A percentile compares a stretch with the other conserved stretches of the same genome.
phyloP scores from a whole-genome alignment of 768 basidiomycete genomes.

The Lentinula sp. region DNA sequence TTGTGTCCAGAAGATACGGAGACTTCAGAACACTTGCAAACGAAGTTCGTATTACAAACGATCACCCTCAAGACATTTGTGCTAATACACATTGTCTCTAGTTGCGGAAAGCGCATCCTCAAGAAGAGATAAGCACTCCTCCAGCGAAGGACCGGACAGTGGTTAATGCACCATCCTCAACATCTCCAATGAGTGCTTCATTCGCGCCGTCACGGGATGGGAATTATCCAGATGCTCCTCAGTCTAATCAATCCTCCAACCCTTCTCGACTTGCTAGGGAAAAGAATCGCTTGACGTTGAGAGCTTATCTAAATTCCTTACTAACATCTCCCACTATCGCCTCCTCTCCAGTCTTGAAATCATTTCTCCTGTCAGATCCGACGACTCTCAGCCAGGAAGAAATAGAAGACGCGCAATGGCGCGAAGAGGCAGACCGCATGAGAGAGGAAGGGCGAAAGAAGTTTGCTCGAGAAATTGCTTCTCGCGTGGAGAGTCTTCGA shows the following conservation, averaged over 20 bases:
- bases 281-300: slow-evolving; percentile 91
- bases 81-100: slow-evolving; percentile 23
- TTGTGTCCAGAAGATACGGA: slow-evolving; percentile 89
- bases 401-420: slow-evolving; percentile 63
- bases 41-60: slow-evolving; percentile 46
- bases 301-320: slow-evolving; percentile 85
- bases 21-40: slow-evolving; percentile 87
- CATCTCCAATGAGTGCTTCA: slow-evolving; percentile 18
- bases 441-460: slow-evolving; percentile 82
- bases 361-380: slow-evolving; percentile 78
- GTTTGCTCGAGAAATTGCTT: slow-evolving; percentile 84
- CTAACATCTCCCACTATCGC: slow-evolving; percentile 68
- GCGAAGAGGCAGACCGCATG: slow-evolving; percentile 85
- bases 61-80: neutral
- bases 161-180: slow-evolving; percentile 37
- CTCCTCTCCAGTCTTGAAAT: slow-evolving; percentile 78
- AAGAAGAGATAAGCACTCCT: slow-evolving; percentile 72
- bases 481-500: slow-evolving; percentile 79
- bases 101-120: slow-evolving; percentile 85
- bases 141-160: slow-evolving; percentile 85
- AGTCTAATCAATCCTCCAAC: slow-evolving; percentile 9
- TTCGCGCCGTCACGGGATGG: slow-evolving; percentile 10
- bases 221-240: slow-evolving; percentile 10
- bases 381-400: slow-evolving; percentile 67
- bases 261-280: slow-evolving; percentile 70